Evolutionary conservation across 805 yeast species (phyloP).

Genomic region (Sugiyamaella smithiae): DNA sequence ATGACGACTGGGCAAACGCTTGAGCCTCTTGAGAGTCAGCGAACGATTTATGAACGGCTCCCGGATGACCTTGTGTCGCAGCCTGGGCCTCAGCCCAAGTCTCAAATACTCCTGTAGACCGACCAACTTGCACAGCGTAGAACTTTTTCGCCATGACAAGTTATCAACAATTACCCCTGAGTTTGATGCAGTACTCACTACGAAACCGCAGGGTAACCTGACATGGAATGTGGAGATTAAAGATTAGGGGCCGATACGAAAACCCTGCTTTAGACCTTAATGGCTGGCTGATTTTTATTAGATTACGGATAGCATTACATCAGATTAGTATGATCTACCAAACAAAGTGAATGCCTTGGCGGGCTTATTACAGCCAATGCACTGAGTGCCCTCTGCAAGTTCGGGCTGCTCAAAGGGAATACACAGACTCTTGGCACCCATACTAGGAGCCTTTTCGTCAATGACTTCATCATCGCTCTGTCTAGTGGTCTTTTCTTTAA

Average conservation of each 20-base stretch:
- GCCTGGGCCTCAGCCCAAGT: conserved; percentile 50
- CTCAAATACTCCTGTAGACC: conserved; percentile 53
- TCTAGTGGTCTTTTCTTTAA: conserved; percentile 80
- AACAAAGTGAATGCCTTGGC: conserved; percentile 91
- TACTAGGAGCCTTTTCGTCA: conserved; percentile 95
- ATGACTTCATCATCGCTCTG: conserved; percentile 77
- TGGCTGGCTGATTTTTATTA: too few species aligned
- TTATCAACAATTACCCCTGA: not conserved
- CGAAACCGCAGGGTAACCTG: too few species aligned
- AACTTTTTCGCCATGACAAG: conserved; percentile 26
- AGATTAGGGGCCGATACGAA: too few species aligned
- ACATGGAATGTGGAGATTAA: too few species aligned
- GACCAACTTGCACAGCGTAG: conserved; percentile 58
- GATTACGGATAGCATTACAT: too few species aligned
- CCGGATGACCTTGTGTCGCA: conserved; percentile 54
- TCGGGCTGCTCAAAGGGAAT: conserved; percentile 90
- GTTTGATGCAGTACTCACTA: not conserved
- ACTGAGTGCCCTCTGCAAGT: conserved; percentile 72
- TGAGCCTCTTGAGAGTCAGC: conserved; percentile 47
- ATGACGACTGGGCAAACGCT: conserved; percentile 35
- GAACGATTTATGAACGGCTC: conserved; percentile 60
- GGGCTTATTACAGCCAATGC: conserved; percentile 70
- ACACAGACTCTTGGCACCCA: conserved; percentile 99
- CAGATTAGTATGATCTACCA: conserved; percentile 88
- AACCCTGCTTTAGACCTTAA: too few species aligned